Percentiles rank a stretch among this genome's conserved stretches.
These are phyloP conservation scores for Sugiyamaella chiloensis DNA, from an alignment of 805 yeast species.

Conservation along the genomic window DNA sequence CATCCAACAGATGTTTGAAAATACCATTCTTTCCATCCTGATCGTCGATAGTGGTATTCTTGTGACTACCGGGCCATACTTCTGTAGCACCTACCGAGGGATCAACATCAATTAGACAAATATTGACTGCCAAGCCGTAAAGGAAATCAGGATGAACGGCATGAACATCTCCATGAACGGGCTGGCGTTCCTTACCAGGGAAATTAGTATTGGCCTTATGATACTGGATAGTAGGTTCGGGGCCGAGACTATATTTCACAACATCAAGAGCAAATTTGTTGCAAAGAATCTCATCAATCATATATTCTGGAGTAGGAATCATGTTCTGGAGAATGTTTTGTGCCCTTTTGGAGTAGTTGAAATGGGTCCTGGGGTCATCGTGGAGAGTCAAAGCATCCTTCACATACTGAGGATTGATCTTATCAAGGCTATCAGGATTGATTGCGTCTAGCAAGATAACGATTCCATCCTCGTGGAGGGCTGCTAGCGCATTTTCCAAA, in stretches of 20 bases:
- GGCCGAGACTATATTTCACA: slow-evolving; percentile 17
- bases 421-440: not conserved
- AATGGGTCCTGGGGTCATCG: not conserved
- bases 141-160: slow-evolving; percentile 4
- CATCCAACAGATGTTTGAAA: slow-evolving; percentile 11
- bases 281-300: slow-evolving; percentile 15
- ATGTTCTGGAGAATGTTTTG: slow-evolving; percentile 2
- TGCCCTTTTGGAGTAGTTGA: not conserved
- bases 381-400: not conserved
- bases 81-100: slow-evolving; percentile 22
- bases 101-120: slow-evolving; percentile 16
- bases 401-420: slow-evolving; percentile 2
- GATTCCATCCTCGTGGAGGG: slow-evolving; percentile 1
- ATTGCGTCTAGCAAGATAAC: slow-evolving; percentile 5
- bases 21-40: not conserved
- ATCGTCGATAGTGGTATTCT: slow-evolving; percentile 10
- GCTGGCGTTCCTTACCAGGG: slow-evolving; percentile 17
- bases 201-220: slow-evolving; percentile 19
- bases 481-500: not conserved
- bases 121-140: slow-evolving; percentile 18
- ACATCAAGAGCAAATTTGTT: slow-evolving; percentile 17
- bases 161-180: slow-evolving; percentile 20
- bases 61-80: slow-evolving; percentile 24
- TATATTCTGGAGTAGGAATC: not conserved
- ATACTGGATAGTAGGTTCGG: slow-evolving; percentile 16